A percentile compares a stretch with the other conserved stretches of the same genome.
Conservation (phyloP, 2,329 filamentous ascomycete genomes). For the Penicillium sp. region DNA sequence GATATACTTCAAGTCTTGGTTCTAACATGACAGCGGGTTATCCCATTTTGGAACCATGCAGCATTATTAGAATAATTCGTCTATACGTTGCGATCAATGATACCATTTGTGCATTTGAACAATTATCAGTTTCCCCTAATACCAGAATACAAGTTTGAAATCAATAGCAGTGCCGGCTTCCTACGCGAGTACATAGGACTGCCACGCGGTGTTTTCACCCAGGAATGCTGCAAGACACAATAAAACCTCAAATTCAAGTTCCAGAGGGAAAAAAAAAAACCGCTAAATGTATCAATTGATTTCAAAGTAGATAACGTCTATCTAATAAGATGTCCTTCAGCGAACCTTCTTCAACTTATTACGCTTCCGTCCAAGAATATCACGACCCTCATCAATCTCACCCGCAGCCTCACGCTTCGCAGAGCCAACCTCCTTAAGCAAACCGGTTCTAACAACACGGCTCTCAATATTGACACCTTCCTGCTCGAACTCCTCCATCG, state of each 20-base stretch:
- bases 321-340: conserved; percentile 19
- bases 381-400: conserved; percentile 87
- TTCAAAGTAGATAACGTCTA: conserved; percentile 1
- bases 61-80: conserved; percentile 16
- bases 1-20: not conserved
- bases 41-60: conserved; percentile 12
- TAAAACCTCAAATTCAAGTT: not conserved
- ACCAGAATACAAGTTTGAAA: not conserved
- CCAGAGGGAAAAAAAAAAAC: not conserved
- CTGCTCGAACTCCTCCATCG: conserved; percentile 83
- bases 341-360: conserved; percentile 48
- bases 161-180: not conserved
- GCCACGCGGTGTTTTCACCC: not conserved
- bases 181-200: not conserved
- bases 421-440: conserved; percentile 84
- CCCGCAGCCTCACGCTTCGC: conserved; percentile 90
- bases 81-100: conserved; percentile 22
- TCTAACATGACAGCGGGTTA: not conserved
- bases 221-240: not conserved
- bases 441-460: conserved; percentile 74
- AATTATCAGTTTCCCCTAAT: not conserved
- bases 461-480: conserved; percentile 94
- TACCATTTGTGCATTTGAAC: conserved; percentile 21
- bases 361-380: conserved; percentile 80
- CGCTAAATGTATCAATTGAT: conserved; percentile 16